phyloP scores from a whole-genome alignment of 345 rosid species.

The Citrus unshiu region DNA sequence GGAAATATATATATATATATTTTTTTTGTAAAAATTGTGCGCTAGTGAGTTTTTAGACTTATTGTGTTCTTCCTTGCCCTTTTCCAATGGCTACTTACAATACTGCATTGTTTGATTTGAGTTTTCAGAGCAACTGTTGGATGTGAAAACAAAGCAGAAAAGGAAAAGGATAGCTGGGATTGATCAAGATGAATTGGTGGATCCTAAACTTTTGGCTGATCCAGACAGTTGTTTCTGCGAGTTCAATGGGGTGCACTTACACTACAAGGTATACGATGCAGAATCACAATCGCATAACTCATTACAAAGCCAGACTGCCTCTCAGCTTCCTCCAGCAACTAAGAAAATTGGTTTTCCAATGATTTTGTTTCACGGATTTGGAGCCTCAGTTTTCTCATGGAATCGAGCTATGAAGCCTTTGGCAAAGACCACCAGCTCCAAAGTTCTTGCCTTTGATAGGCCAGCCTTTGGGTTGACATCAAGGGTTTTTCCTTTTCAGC shows the following conservation, averaged over 20 bases:
- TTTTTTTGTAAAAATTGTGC: not conserved
- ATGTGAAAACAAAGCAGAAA: conserved; percentile 26
- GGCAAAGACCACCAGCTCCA: conserved; percentile 52
- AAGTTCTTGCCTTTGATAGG: conserved; percentile 85
- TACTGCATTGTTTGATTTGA: not conserved
- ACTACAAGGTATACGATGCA: conserved; percentile 62
- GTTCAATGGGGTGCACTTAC: conserved; percentile 74
- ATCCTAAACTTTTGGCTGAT: conserved; percentile 68
- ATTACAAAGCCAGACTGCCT: not conserved
- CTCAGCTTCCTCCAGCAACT: conserved; percentile 15
- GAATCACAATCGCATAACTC: conserved; percentile 24
- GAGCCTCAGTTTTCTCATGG: conserved; percentile 95
- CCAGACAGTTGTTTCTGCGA: conserved; percentile 88
- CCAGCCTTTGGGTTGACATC: conserved; percentile 93
- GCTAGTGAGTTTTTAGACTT: not conserved
- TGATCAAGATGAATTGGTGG: conserved; percentile 70
- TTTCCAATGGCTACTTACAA: not conserved
- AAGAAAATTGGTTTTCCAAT: conserved; percentile 44
- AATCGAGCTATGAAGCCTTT: conserved; percentile 65
- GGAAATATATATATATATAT: not conserved
- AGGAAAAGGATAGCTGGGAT: conserved; percentile 46
- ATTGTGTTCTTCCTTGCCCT: not conserved
- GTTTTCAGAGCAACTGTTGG: conserved; percentile 44
- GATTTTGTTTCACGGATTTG: conserved; percentile 86
- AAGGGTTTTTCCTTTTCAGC: conserved; percentile 35